phyloP scores from a whole-genome alignment of 306 rosid genomes.

The Styphnolobium japonicum region DNA sequence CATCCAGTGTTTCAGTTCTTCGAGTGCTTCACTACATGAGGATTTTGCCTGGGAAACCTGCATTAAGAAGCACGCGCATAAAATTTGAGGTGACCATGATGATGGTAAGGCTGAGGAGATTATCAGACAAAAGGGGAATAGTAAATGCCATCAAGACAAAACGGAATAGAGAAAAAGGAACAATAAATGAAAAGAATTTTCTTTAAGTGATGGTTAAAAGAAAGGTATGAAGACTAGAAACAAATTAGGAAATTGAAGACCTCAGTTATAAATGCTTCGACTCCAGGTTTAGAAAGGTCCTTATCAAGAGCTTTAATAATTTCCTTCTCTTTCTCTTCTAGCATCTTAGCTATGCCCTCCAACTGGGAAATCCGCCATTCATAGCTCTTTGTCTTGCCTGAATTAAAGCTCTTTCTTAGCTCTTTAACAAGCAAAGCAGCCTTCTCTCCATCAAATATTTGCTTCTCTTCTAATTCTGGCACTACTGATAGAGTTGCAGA shows the following conservation, averaged over 20 bases:
- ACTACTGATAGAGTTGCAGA: constrained; percentile 46
- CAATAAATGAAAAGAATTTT: background rate
- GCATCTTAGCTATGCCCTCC: constrained; percentile 61
- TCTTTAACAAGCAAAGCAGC: constrained; percentile 53
- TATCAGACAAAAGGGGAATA: background rate
- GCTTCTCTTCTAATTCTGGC: constrained; percentile 42
- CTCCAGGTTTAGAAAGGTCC: constrained; percentile 69
- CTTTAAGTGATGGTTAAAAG: background rate
- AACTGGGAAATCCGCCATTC: constrained; percentile 78
- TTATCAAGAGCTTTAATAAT: constrained; percentile 57
- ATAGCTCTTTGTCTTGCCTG: constrained; percentile 71
- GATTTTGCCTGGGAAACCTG: constrained; percentile 63
- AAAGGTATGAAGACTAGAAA: background rate
- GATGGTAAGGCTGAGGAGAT: background rate
- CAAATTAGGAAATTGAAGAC: constrained; percentile 27
- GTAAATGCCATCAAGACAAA: background rate
- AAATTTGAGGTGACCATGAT: background rate
- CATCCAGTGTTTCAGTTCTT: constrained; percentile 71
- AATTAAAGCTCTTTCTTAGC: constrained; percentile 49
- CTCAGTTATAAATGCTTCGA: constrained; percentile 72
- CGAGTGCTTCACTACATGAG: constrained; percentile 58
- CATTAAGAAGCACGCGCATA: background rate
- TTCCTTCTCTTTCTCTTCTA: constrained; percentile 63
- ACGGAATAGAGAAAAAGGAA: background rate
- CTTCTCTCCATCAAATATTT: constrained; percentile 40